Conservation (phyloP, 2,329 filamentous ascomycete species). For the Aspergillus sp. region DNA sequence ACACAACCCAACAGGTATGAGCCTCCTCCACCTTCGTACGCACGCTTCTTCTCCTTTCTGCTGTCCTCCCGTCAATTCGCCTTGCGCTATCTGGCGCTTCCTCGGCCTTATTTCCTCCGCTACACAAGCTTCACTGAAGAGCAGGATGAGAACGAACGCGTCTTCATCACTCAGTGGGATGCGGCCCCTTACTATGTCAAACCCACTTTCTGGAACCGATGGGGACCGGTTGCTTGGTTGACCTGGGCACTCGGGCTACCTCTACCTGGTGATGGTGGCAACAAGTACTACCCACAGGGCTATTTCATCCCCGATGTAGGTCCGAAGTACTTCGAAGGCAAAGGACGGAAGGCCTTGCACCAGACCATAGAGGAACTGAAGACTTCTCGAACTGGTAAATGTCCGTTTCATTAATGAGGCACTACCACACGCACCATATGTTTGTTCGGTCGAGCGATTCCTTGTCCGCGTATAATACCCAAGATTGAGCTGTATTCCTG, state of each 20-base stretch:
- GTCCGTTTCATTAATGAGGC: constrained; percentile 43
- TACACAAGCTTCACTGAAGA: constrained; percentile 41
- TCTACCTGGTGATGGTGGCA: constrained; percentile 47
- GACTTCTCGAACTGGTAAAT: constrained; percentile 42
- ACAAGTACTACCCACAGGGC: constrained; percentile 49
- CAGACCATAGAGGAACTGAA: constrained; percentile 44
- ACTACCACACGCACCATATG: too few relatives aligned
- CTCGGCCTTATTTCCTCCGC: constrained; percentile 48
- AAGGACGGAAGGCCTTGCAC: constrained; percentile 39
- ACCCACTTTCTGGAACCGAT: constrained; percentile 60
- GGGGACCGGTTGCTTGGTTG: constrained; percentile 56
- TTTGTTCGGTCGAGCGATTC: too few relatives aligned
- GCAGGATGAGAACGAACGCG: constrained; percentile 54
- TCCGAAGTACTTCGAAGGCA: constrained; percentile 53
- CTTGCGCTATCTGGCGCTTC: constrained; percentile 59
- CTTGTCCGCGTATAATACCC: not conserved
- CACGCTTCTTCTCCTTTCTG: constrained; percentile 43
- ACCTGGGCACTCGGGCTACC: constrained; percentile 45
- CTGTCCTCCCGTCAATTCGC: constrained; percentile 54
- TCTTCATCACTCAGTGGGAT: constrained; percentile 53
- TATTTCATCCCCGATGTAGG: constrained; percentile 58
- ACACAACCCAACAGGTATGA: constrained; percentile 33
- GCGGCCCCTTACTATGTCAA: constrained; percentile 65
- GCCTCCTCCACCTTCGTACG: constrained; percentile 33
- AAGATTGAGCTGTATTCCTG: not conserved